These are phyloP conservation scores for Cnidoscolus chayamansa DNA, from an alignment of 441 rosid species.

Conservation along the genomic window DNA sequence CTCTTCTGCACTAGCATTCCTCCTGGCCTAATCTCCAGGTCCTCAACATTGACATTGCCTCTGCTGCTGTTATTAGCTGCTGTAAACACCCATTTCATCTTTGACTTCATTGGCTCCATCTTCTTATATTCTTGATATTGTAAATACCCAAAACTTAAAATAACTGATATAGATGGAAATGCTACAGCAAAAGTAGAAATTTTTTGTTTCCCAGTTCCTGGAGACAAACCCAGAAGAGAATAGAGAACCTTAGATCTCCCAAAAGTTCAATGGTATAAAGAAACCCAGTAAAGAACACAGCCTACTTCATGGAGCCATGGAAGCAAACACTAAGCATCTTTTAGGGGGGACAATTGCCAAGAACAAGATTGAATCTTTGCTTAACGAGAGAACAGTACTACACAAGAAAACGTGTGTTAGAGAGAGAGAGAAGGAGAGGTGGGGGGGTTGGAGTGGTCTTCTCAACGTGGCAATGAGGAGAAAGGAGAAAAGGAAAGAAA, in stretches of 20 bases:
- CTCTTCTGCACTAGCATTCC: conserved; percentile 96
- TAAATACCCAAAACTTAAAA: neutral
- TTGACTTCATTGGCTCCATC: conserved; percentile 29
- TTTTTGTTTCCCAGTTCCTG: no score
- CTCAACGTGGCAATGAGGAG: neutral
- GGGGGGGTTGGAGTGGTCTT: neutral
- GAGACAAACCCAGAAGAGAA: conserved; percentile 5
- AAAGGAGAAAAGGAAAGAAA: neutral
- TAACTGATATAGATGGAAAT: neutral
- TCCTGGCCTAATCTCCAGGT: conserved; percentile 93
- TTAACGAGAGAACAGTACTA: neutral
- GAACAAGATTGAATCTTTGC: neutral
- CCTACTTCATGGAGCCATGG: conserved; percentile 1
- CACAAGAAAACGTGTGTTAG: neutral
- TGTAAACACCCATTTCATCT: conserved; percentile 9
- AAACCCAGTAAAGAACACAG: neutral
- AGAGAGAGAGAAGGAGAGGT: neutral
- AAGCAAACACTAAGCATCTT: conserved; percentile 8
- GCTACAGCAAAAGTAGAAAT: neutral
- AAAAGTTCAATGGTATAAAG: neutral
- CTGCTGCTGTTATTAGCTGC: conserved; percentile 13
- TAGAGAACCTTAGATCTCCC: conserved; percentile 21
- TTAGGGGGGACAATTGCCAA: no score
- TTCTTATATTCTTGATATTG: conserved; percentile 2
- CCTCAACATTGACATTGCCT: conserved; percentile 22